A percentile compares a stretch with the other conserved stretches of the same genome.
Evolutionary conservation across 2,329 filamentous ascomycete genomes (phyloP).

Genomic region (Beauveria sp.): DNA sequence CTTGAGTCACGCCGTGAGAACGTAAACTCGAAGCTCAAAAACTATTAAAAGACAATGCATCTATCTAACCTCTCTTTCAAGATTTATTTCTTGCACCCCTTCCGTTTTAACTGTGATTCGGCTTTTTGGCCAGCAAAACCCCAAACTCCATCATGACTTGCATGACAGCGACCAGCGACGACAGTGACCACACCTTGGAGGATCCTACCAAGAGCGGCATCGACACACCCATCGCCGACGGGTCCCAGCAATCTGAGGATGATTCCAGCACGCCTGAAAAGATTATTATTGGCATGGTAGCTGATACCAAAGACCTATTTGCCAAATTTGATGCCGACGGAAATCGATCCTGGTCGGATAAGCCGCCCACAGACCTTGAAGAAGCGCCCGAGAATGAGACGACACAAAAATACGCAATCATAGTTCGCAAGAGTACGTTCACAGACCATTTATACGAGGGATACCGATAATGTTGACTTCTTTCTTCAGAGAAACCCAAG

Average conservation of each 20-base stretch:
- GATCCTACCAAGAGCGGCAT: neutral
- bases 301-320: conserved; percentile 35
- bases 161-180: neutral
- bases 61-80: neutral
- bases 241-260: neutral
- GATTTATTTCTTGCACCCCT: no score
- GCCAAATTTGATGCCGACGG: conserved; percentile 39
- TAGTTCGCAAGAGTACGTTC: conserved; percentile 43
- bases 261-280: conserved; percentile 8
- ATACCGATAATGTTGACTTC: neutral
- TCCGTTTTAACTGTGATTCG: neutral
- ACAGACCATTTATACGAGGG: no score
- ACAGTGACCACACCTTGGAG: neutral
- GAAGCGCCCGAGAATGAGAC: conserved; percentile 53
- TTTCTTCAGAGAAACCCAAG: conserved; percentile 31
- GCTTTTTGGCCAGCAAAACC: no score
- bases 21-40: no score
- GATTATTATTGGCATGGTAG: conserved; percentile 27
- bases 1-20: neutral
- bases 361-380: conserved; percentile 45
- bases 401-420: conserved; percentile 52
- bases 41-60: no score
- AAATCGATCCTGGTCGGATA: conserved; percentile 46
- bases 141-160: neutral
- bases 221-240: neutral